phyloP scores from a whole-genome alignment of 1,139 yeast genomes.

The Hanseniaspora gamundiae region DNA sequence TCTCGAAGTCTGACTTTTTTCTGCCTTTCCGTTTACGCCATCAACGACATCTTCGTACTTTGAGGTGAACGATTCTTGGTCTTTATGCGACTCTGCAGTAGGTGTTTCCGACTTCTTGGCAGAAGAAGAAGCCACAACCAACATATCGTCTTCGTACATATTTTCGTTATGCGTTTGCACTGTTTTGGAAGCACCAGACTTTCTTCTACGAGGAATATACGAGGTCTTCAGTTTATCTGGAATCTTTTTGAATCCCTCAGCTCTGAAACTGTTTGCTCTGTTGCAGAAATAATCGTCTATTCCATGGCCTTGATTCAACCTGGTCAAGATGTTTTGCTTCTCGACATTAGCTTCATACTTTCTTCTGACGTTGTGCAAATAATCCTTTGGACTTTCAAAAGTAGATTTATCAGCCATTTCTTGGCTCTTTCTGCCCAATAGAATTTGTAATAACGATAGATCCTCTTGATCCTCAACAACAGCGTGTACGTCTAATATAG shows the following conservation, averaged over 20 bases:
- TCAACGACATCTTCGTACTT: constrained; percentile 30
- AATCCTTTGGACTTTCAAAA: constrained; percentile 22
- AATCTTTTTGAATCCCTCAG: constrained; percentile 65
- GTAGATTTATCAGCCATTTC: neutral
- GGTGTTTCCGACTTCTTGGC: neutral
- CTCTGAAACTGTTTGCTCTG: constrained; percentile 50
- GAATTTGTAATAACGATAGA: constrained; percentile 36
- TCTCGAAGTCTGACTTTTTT: constrained; percentile 51
- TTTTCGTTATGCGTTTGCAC: constrained; percentile 7
- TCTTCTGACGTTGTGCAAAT: constrained; percentile 11
- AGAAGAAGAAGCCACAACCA: constrained; percentile 35
- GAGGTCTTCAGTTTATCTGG: constrained; percentile 61
- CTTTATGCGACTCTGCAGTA: neutral
- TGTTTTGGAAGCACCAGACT: constrained; percentile 31
- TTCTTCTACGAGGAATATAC: constrained; percentile 60
- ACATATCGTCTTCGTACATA: constrained; percentile 28
- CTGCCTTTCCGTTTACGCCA: constrained; percentile 17
- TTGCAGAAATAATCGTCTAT: constrained; percentile 27
- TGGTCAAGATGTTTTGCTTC: constrained; percentile 12
- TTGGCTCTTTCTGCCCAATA: constrained; percentile 27
- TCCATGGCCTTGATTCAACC: constrained; percentile 18
- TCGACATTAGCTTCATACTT: constrained; percentile 20
- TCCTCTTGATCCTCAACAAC: constrained; percentile 69
- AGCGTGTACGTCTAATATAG: constrained; percentile 32
- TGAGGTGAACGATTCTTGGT: constrained; percentile 5